Evolutionary conservation across 2,329 filamentous ascomycete genomes (phyloP).

Genomic region (Venturia nashicola): DNA sequence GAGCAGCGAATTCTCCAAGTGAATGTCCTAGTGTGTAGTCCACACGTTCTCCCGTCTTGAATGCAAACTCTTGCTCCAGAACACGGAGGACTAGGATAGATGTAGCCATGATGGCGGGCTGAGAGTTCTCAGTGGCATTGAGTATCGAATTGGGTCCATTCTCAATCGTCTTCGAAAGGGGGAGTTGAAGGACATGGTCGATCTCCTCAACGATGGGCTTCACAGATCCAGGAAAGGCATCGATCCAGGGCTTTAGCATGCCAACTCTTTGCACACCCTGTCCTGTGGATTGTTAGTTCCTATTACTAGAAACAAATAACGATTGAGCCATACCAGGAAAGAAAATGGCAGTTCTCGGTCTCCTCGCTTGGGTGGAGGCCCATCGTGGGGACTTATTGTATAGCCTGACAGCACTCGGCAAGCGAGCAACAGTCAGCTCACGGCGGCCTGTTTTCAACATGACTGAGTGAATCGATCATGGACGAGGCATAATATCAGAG

Average conservation of each 20-base stretch:
- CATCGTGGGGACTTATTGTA: constrained; percentile 1
- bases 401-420: constrained; percentile 3
- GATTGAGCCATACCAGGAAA: constrained; percentile 11
- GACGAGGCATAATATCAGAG: background rate
- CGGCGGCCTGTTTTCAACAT: constrained; percentile 10
- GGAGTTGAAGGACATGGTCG: constrained; percentile 61
- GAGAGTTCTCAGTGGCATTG: constrained; percentile 74
- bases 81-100: constrained; percentile 82
- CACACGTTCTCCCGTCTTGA: constrained; percentile 55
- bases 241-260: constrained; percentile 77
- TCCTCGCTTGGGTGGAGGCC: constrained; percentile 6
- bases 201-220: constrained; percentile 73
- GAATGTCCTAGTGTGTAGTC: constrained; percentile 85
- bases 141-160: constrained; percentile 66
- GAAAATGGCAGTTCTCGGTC: constrained; percentile 12
- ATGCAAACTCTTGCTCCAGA: constrained; percentile 73
- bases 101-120: constrained; percentile 93
- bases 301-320: background rate
- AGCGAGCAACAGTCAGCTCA: constrained; percentile 7
- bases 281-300: constrained; percentile 35
- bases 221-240: constrained; percentile 70
- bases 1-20: constrained; percentile 81
- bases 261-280: constrained; percentile 83
- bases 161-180: constrained; percentile 66
- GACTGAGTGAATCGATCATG: constrained; percentile 5